Evolutionary conservation across 345 rosid species (phyloP), one percentile per base, ranked within the genome.

Genomic region (Linum usitatissimum): DNA sequence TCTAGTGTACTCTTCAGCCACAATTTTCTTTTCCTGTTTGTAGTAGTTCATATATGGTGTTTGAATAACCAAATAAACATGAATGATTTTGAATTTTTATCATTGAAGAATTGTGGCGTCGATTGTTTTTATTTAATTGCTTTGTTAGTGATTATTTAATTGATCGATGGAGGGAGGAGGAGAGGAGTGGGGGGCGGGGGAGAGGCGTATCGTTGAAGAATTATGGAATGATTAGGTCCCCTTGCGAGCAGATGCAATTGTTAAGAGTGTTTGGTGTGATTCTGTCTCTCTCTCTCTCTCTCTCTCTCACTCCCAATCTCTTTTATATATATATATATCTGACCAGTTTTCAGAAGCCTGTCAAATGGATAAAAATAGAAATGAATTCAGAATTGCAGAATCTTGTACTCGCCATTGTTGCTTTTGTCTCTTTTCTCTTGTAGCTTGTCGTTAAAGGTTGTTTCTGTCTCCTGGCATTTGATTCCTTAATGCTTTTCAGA

Each of bases 181-280:
- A 66, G n/a, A n/a, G n/a, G n/a, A n/a, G n/a, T n/a, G n/a, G n/a
- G n/a, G n/a, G n/a, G n/a, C n/a, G n/a, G n/a, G n/a, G n/a, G n/a
- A n/a, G n/a, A n/a, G n/a, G n/a, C n/a, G 81, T 75, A 59, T 73
- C 39, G 65, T 45, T 66, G 65, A 80, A 75, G 83, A 45, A 80
- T 73, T 78, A 72, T 55, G 81, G 74, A 76, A 75, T 64, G 75
- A 59, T 63, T 51, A 66, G 72, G 63, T 63, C 66, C 57, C 45
- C 66, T 66, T 58, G 64, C 40, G 68, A 53, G 61, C 9, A 17
- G 39, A 51, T 68, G 71, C 62, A 18, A 38, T 57, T 38, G 40
- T 56, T 70, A 18, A 34, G 34, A 60, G 28, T 56, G 59, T 39
- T 62, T 61, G 7, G 55, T 57, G 54, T 57, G 45, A 20, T 68